Conservation (phyloP, 768 basidiomycete genomes). For the Phanerodontia chrysosporium region DNA sequence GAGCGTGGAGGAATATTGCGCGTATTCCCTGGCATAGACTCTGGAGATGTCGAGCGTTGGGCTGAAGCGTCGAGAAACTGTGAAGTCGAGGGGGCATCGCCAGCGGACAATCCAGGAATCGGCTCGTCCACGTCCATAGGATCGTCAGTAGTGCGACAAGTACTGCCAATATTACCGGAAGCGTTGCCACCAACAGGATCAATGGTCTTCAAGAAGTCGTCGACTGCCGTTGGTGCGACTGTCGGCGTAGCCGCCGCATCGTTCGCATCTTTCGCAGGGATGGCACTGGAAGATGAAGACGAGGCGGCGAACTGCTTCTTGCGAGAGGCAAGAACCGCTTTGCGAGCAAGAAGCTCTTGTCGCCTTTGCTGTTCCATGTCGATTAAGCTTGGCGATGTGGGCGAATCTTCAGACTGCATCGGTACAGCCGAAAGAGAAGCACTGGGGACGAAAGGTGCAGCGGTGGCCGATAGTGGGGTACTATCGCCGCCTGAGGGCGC, state of each 20-base stretch:
- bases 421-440: slow-evolving; percentile 24
- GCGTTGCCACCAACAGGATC: slow-evolving; percentile 29
- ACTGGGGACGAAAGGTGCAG: slow-evolving; percentile 28
- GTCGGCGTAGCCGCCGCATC: slow-evolving; percentile 4
- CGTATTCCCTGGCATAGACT: neutral
- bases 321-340: slow-evolving; percentile 68
- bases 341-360: slow-evolving; percentile 73
- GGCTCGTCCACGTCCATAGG: slow-evolving; percentile 38
- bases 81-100: neutral
- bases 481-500: neutral
- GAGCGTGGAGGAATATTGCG: neutral
- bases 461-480: slow-evolving; percentile 18
- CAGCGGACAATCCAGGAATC: slow-evolving; percentile 22
- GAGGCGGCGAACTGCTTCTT: slow-evolving; percentile 36
- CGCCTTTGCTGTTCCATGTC: slow-evolving; percentile 75
- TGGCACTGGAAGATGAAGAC: neutral
- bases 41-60: neutral
- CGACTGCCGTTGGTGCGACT: slow-evolving; percentile 37
- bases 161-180: neutral
- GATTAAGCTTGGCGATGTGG: slow-evolving; percentile 33
- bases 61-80: neutral
- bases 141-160: slow-evolving; percentile 17
- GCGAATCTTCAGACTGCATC: slow-evolving; percentile 28
- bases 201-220: slow-evolving; percentile 73
- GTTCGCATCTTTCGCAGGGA: neutral